Evolutionary conservation across 441 rosid species (phyloP).

Genomic region (Raphanus hybrid): DNA sequence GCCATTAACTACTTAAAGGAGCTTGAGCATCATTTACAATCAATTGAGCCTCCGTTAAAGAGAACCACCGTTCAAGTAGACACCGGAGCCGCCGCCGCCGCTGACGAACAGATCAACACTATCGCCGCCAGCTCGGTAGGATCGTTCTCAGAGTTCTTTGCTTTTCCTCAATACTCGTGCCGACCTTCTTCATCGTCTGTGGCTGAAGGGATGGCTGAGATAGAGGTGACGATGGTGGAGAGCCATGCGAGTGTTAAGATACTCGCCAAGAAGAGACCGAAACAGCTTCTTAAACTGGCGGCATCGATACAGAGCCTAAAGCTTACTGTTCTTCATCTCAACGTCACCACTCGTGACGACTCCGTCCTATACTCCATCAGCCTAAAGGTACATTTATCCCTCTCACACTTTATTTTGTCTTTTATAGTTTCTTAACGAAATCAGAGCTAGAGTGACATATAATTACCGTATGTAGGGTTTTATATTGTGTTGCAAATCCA

Average conservation of each 20-base stretch:
- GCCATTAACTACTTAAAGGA: conserved; percentile 72
- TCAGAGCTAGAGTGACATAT: conserved; percentile 6
- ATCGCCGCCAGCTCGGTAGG: conserved; percentile 12
- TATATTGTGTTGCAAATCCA: conserved; percentile 4
- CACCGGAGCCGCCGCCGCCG: background rate
- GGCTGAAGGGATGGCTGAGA: conserved; percentile 67
- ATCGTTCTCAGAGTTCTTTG: conserved; percentile 61
- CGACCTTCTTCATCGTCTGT: conserved; percentile 44
- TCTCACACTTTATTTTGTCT: background rate
- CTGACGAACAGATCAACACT: background rate
- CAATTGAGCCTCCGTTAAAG: conserved; percentile 56
- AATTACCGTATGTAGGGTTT: conserved; percentile 19
- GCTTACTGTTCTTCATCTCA: conserved; percentile 64
- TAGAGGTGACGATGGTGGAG: conserved; percentile 73
- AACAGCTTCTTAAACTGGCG: conserved; percentile 62
- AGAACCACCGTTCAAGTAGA: conserved; percentile 39
- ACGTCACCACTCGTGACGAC: conserved; percentile 57
- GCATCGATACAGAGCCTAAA: conserved; percentile 55
- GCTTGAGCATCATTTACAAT: conserved; percentile 63
- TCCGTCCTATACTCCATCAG: conserved; percentile 61
- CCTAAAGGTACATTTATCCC: conserved; percentile 51
- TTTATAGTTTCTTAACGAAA: background rate
- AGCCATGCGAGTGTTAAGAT: conserved; percentile 70
- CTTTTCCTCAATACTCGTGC: conserved; percentile 65
- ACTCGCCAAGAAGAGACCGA: conserved; percentile 56